Evolutionary conservation across 2,329 filamentous ascomycete species (phyloP), one percentile per base, ranked within the genome.

Genomic region (Sclerotinia spermophila): DNA sequence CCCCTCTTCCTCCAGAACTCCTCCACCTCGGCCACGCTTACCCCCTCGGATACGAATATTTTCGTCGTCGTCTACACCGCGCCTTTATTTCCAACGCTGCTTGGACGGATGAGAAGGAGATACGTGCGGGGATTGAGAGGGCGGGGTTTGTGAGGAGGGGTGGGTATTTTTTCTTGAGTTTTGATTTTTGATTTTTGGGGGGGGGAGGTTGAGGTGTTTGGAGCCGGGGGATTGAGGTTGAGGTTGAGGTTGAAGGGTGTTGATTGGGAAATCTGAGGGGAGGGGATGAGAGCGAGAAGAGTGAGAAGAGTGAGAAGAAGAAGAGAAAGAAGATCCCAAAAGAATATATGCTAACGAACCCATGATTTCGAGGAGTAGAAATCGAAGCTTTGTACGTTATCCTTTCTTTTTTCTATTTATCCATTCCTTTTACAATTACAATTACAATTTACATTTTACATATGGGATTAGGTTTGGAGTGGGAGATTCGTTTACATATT

Each of bases 101-200:
- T 55, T 79, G 97, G 71, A 85, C 83, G 2, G 89, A 96, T 75
- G 90, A 95, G 73, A 87, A 86, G 11, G 86, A 92, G 77, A 97
- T 99, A 65, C 86, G 85, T 56, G 85, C 89, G 72, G 92, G 89
- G 0, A 93, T 99, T 70, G 85, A 87, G 55, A 85, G 90, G 72
- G 95, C 94, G 0, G 88, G 96, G 75, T 97, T 92, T 81, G 93
- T 98, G 5, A 96, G 93, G 81, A 97, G 96, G 85, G 93, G 93
- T 93, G 78, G 70, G 78, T 48, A 21, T 21, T 44, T 0, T 42
- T 27, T 2, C 21, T 17, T 7, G n/a, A 5, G 7, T 5, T 5
- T 45, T 24, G 38, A 40, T 6, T 40, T 40, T 11, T 40, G 5
- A 11, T 40, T 40, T 40, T 40, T 40, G 38, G 13, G 38, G 8